A percentile compares a stretch with the other conserved stretches of the same genome.
Conservation (phyloP, 1,284 basidiomycete genomes). For the Pseudomicrostroma phylloplanum region DNA sequence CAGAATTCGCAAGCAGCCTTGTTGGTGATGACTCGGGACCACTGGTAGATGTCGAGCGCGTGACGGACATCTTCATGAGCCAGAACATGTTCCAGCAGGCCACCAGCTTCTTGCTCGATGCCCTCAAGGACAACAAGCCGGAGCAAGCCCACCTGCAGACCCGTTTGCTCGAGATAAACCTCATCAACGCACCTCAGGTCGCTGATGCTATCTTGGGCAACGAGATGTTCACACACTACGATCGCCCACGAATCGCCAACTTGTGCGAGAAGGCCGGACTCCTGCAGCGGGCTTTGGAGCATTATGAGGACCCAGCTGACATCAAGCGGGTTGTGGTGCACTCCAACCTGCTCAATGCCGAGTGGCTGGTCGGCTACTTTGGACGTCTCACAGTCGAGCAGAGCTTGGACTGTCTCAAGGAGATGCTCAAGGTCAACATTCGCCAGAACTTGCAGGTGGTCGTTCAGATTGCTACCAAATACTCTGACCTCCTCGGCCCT, state of each 20-base stretch:
- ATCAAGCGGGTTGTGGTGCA: constrained; percentile 98
- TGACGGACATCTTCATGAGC: constrained; percentile 88
- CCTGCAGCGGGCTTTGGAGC: constrained; percentile 89
- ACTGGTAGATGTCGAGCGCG: constrained; percentile 78
- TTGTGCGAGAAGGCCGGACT: constrained; percentile 97
- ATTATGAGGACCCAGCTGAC: constrained; percentile 91
- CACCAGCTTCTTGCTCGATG: constrained; percentile 94
- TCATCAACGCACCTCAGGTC: constrained; percentile 94
- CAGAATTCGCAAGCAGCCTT: constrained; percentile 92
- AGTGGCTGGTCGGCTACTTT: constrained; percentile 98
- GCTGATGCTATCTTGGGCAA: constrained; percentile 98
- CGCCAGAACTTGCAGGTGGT: constrained; percentile 95
- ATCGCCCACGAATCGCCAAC: constrained; percentile 92
- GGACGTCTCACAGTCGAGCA: constrained; percentile 97
- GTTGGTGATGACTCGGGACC: constrained; percentile 90
- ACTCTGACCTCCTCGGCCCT: constrained; percentile 94
- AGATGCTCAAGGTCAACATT: constrained; percentile 96
- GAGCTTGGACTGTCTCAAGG: constrained; percentile 89
- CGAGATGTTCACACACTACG: constrained; percentile 97
- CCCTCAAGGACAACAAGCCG: constrained; percentile 97
- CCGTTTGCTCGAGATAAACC: constrained; percentile 94
- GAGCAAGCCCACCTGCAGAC: constrained; percentile 97
- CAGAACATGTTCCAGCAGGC: constrained; percentile 99
- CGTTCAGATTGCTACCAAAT: constrained; percentile 97
- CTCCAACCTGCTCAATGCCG: constrained; percentile 75